Base-by-base conservation (phyloP, 768 basidiomycete species). In the Leccinum olivaceopallidum region DNA sequence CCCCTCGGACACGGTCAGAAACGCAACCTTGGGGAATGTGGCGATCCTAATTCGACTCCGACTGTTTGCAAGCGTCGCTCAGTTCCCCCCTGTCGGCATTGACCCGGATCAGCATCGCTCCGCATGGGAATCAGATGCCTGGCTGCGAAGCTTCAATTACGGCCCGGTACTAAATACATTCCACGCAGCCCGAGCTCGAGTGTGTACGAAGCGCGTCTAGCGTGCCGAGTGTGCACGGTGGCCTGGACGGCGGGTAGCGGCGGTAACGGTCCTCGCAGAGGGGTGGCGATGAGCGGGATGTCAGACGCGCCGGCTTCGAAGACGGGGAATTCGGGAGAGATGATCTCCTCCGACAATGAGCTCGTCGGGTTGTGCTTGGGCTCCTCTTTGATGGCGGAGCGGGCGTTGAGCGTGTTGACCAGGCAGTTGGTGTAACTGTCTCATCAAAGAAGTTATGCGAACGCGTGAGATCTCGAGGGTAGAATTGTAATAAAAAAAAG, bases 351-450 rank as follows among this genome's bases (percentile, higher is more conserved):
- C 42, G 42, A 42, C n/a, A 42, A n/a, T n/a, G 44, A 13, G n/a
- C 14, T 13, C 13, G 28, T 6, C 2, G 42, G 39, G n/a, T 56
- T n/a, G 55, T 28, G 39, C 51, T 39, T 58, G 13, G 36, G 12
- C 20, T 28, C 13, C 14, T 26, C 22, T 18, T n/a, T 8, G 5
- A 54, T 20, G 51, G 8, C 24, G 5, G 53, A n/a, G 7, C 57
- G 57, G n/a, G 57, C 50, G 20, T 58, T 58, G 36, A 58, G 57
- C 24, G 57, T 58, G 14, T 51, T 37, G 26, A 58, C 26, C 24
- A 58, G 53, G 55, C 58, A 59, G 16, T 56, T 55, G 58, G 53
- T 22, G n/a, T 59, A 59, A 12, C 58, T 58, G 28, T 36, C 16
- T 32, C 54, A 28, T 55, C 24, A 55, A 55, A 55, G 24, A 18